Conservation (phyloP, 208 protist species). For the Trypanosoma avium region DNA sequence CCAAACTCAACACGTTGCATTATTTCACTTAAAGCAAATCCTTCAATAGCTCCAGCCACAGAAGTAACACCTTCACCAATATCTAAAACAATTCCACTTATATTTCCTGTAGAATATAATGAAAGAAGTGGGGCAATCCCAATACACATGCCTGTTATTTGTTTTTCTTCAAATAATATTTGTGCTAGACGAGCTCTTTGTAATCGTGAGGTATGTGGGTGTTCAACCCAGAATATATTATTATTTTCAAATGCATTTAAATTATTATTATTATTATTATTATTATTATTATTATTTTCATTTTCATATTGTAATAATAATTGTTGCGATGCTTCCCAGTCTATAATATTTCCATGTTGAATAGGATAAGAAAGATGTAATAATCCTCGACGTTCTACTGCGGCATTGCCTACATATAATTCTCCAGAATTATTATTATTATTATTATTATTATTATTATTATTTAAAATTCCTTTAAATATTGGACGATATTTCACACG, state of each 20-base stretch:
- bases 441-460: conserved; percentile 3
- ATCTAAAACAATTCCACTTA: conserved; percentile 60
- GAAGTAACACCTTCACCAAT: conserved; percentile 54
- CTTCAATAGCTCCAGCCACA: conserved; percentile 53
- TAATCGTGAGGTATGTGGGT: conserved; percentile 51
- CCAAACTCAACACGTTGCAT: conserved; percentile 52
- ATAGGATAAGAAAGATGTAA: conserved; percentile 70
- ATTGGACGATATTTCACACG: conserved; percentile 41
- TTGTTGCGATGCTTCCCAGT: conserved; percentile 38
- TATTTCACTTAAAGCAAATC: conserved; percentile 40
- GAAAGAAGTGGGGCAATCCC: conserved; percentile 54
- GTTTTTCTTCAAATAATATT: conserved; percentile 44
- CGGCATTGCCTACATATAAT: conserved; percentile 28
- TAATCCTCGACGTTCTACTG: conserved; percentile 44
- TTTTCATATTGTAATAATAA: conserved; percentile 32
- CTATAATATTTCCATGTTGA: conserved; percentile 50
- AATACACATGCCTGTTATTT: conserved; percentile 38
- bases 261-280: too few species aligned
- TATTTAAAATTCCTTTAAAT: conserved; percentile 13
- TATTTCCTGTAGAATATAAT: conserved; percentile 61
- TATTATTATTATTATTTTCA: too few species aligned
- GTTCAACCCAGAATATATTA: conserved; percentile 40
- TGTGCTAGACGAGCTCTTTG: conserved; percentile 60
- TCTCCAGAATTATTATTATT: background rate
- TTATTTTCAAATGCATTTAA: background rate